Percentiles rank a stretch among this genome's conserved stretches.
Conservation (phyloP, 371 early-diverging fungal genomes). For the Mucor ambiguus region DNA sequence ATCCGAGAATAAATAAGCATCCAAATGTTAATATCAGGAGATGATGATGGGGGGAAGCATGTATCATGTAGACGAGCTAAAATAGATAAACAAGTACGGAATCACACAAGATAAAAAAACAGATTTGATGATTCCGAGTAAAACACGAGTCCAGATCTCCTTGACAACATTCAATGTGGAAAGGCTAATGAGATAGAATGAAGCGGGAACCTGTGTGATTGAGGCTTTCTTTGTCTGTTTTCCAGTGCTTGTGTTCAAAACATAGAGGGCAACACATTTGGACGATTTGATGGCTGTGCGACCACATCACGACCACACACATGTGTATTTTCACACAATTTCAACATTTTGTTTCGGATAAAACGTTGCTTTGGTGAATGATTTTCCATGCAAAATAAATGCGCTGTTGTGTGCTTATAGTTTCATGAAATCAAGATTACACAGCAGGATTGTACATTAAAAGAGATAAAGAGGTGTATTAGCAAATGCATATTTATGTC, state of each 20-base stretch:
- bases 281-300: neutral
- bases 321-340: conserved; percentile 6
- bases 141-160: neutral
- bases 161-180: neutral
- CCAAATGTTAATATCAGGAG: neutral
- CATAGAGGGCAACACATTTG: neutral
- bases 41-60: neutral
- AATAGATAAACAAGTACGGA: neutral
- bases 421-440: conserved; percentile 5
- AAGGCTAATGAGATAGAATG: neutral
- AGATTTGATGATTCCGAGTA: neutral
- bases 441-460: neutral
- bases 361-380: neutral
- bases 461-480: neutral
- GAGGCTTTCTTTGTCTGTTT: neutral
- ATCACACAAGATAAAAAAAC: too few species aligned
- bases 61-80: neutral
- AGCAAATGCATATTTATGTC: neutral
- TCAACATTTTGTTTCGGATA: conserved; percentile 6
- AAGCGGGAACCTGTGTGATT: neutral
- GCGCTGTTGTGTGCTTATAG: neutral
- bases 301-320: conserved; percentile 9
- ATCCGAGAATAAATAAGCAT: neutral
- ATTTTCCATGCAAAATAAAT: neutral
- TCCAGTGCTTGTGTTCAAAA: neutral